Conservation (phyloP, 176 grass and related monocot genomes). For the Juncus effusus region DNA sequence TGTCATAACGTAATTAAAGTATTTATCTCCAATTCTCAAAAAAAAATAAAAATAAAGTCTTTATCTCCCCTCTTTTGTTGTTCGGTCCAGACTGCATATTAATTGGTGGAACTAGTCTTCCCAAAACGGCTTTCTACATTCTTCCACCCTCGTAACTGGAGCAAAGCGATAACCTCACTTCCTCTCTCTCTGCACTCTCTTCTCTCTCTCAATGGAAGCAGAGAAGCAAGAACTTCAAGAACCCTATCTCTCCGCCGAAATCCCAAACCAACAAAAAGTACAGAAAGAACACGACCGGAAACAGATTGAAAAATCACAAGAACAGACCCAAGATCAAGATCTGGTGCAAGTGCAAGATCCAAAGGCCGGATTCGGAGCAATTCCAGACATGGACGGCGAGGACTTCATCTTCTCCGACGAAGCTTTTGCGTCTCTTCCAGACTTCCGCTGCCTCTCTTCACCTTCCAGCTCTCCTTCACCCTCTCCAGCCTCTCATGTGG, state of each 20-base stretch:
- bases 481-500: neutral
- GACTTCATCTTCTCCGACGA: constrained; percentile 71
- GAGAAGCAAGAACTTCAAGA: neutral
- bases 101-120: neutral
- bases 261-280: neutral
- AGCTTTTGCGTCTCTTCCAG: constrained; percentile 55
- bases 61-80: no score
- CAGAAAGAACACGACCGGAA: neutral
- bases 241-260: neutral
- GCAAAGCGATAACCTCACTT: neutral
- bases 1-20: no score
- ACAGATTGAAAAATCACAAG: neutral
- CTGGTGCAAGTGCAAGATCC: neutral
- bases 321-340: neutral
- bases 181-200: constrained; percentile 1
- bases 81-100: no score
- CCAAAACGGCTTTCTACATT: neutral
- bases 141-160: constrained; percentile 14
- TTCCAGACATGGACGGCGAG: constrained; percentile 30
- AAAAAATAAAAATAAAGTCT: no score
- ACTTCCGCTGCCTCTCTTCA: constrained; percentile 68
- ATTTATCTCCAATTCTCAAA: no score
- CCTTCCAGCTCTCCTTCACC: constrained; percentile 36
- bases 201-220: neutral
- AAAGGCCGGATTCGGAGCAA: neutral